Percentiles rank a stretch among this genome's conserved stretches.
Evolutionary conservation across 2,329 filamentous ascomycete genomes (phyloP).

Genomic region (Alternaria rosae): DNA sequence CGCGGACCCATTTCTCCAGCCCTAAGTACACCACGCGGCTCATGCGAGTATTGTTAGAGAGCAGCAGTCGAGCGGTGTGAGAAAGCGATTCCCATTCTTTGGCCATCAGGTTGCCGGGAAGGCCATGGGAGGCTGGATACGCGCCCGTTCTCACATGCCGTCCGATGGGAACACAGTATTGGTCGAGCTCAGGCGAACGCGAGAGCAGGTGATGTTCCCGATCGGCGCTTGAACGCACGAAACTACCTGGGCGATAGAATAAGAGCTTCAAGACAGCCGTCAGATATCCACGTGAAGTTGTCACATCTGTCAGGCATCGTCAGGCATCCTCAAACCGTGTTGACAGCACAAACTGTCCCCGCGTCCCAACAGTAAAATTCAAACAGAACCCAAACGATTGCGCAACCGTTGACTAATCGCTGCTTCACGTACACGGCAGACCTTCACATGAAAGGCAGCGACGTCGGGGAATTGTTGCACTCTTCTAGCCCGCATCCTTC

Average conservation of each 20-base stretch:
- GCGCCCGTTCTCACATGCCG: slow-evolving; percentile 10
- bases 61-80: slow-evolving; percentile 1
- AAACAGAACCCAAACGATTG: neutral
- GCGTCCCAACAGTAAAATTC: neutral
- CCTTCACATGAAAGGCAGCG: neutral
- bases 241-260: neutral
- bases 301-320: neutral
- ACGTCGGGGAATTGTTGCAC: neutral
- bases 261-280: neutral
- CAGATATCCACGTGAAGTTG: neutral
- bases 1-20: slow-evolving; percentile 7
- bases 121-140: neutral
- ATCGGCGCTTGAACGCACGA: neutral
- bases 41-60: neutral
- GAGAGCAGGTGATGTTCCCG: slow-evolving; percentile 5
- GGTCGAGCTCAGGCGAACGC: neutral
- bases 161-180: neutral
- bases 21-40: neutral
- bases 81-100: neutral
- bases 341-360: neutral
- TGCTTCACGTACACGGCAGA: neutral
- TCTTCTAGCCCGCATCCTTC: slow-evolving; percentile 2
- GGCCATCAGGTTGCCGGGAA: neutral
- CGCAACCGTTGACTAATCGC: neutral
- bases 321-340: neutral